Evolutionary conservation across 371 early-diverging fungal species (phyloP).

Genomic region (Actinomortierella wolfii): DNA sequence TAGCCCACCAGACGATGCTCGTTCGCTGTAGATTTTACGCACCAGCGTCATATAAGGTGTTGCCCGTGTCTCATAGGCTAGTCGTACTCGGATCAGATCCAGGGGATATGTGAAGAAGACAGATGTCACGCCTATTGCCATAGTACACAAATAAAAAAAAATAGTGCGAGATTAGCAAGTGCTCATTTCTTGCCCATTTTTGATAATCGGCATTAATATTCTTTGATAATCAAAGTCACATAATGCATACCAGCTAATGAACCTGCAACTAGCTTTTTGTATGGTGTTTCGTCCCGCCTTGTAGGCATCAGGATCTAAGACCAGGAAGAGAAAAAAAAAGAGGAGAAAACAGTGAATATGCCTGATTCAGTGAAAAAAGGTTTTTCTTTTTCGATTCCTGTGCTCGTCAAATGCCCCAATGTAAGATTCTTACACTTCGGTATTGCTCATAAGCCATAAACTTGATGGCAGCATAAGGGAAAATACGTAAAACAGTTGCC

Average conservation of each 20-base stretch:
- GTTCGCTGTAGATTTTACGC: constrained; percentile 61
- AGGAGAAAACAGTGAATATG: not conserved
- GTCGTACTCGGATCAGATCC: constrained; percentile 90
- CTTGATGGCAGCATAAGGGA: constrained; percentile 96
- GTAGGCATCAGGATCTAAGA: constrained; percentile 75
- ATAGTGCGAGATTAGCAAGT: not conserved
- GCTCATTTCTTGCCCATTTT: no score
- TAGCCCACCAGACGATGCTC: constrained; percentile 31
- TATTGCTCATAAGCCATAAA: constrained; percentile 94
- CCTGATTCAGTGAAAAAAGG: not conserved
- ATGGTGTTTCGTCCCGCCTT: constrained; percentile 60
- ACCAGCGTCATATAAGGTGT: constrained; percentile 47
- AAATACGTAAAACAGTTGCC: constrained; percentile 90
- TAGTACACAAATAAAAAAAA: not conserved
- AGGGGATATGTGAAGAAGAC: constrained; percentile 93
- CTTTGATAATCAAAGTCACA: not conserved
- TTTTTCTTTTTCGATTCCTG: not conserved
- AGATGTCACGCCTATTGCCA: constrained; percentile 79
- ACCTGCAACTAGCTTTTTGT: constrained; percentile 73
- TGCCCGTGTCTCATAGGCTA: constrained; percentile 78
- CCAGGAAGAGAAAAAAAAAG: constrained; percentile 4
- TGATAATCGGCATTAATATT: no score
- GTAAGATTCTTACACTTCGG: constrained; percentile 57
- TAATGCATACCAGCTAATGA: constrained; percentile 71
- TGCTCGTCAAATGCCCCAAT: no score